Percentiles rank a stretch among this genome's conserved stretches.
Conservation (phyloP, 2,329 filamentous ascomycete genomes). For the Sporothrix humicola region DNA sequence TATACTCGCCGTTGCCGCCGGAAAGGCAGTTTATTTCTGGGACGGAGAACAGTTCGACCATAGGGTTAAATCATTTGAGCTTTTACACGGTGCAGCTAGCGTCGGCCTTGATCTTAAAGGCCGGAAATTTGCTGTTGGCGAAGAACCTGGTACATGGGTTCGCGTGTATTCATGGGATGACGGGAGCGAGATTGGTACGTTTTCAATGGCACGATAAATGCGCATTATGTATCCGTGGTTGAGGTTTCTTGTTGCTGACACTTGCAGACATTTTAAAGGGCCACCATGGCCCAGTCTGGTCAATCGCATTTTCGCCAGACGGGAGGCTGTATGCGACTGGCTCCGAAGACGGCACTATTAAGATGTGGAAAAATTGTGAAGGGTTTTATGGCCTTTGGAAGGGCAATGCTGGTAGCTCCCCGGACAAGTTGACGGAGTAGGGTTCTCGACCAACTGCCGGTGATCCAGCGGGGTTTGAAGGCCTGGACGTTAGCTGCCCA, state of each 20-base stretch:
- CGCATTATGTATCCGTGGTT: too few relatives aligned
- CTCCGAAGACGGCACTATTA: slow-evolving; percentile 97
- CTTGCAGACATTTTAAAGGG: slow-evolving; percentile 85
- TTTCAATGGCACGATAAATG: neutral
- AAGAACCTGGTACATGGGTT: slow-evolving; percentile 95
- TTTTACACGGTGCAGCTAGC: slow-evolving; percentile 86
- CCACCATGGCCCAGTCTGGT: slow-evolving; percentile 97
- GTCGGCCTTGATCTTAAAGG: slow-evolving; percentile 84
- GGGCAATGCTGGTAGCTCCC: slow-evolving; percentile 46
- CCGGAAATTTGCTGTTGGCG: slow-evolving; percentile 85
- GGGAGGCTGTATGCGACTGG: slow-evolving; percentile 95
- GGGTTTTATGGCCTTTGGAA: slow-evolving; percentile 69
- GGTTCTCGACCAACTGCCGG: slow-evolving; percentile 37
- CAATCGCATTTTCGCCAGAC: slow-evolving; percentile 90
- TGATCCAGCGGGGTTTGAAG: slow-evolving; percentile 3
- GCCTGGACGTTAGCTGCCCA: neutral
- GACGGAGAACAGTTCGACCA: slow-evolving; percentile 72
- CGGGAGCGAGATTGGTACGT: slow-evolving; percentile 74
- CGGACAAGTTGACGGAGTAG: slow-evolving; percentile 49
- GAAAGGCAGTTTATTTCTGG: slow-evolving; percentile 93
- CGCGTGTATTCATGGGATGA: slow-evolving; percentile 89
- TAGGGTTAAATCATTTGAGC: slow-evolving; percentile 77
- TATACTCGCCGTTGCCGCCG: slow-evolving; percentile 88
- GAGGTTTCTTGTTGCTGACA: neutral
- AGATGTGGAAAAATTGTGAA: slow-evolving; percentile 79